phyloP scores from a whole-genome alignment of 176 grass and related monocot species.

The Oryza meridionalis region DNA sequence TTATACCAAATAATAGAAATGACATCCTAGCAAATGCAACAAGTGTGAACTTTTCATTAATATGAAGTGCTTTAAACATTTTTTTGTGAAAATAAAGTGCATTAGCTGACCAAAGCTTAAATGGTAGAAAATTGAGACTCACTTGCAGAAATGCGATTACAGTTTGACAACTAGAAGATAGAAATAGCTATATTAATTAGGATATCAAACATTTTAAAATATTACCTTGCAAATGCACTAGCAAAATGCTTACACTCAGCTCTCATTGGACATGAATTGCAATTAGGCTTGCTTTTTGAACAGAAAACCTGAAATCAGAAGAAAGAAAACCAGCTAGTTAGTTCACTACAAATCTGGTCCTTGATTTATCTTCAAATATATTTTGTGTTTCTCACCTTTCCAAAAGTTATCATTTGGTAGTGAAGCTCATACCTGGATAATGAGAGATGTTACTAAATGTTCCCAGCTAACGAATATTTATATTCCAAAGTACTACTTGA shows the following conservation, averaged over 20 bases:
- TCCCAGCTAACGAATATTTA: conserved; percentile 31
- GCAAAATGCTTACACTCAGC: conserved; percentile 94
- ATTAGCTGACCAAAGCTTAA: neutral
- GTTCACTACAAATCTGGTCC: conserved; percentile 14
- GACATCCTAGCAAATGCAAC: conserved; percentile 26
- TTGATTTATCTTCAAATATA: neutral
- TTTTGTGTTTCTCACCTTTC: conserved; percentile 64
- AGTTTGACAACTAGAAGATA: conserved; percentile 6
- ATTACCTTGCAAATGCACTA: conserved; percentile 88
- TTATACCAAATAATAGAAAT: conserved; percentile 8
- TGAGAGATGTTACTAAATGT: conserved; percentile 12
- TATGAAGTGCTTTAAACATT: neutral
- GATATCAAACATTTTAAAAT: conserved; percentile 13
- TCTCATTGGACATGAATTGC: conserved; percentile 92
- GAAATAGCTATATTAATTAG: conserved; percentile 12
- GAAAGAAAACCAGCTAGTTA: conserved; percentile 14
- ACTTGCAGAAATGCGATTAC: neutral
- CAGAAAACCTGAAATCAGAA: conserved; percentile 70
- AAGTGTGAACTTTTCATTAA: neutral
- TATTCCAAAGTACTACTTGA: conserved; percentile 14
- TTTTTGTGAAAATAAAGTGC: too few species aligned
- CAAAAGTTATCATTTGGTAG: conserved; percentile 99
- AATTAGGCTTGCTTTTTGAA: conserved; percentile 90
- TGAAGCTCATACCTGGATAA: conserved; percentile 79
- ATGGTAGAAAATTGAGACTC: neutral